Evolutionary conservation across 2,329 filamentous ascomycete genomes (phyloP).

Genomic region (Juglanconis sp.): DNA sequence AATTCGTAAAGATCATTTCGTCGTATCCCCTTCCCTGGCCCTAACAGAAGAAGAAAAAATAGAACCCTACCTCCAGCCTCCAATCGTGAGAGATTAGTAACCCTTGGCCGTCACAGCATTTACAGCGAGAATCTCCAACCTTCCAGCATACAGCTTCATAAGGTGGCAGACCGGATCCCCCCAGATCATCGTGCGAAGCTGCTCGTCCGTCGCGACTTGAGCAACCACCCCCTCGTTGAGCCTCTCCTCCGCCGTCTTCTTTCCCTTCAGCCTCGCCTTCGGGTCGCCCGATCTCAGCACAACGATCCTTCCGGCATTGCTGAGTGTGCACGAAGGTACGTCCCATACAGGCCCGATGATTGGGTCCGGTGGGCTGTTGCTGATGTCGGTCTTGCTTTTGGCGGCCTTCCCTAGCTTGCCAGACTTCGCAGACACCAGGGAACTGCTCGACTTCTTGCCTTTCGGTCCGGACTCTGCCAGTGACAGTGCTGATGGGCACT

Average conservation of each 20-base stretch:
- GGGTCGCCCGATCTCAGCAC: conserved; percentile 56
- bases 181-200: conserved; percentile 70
- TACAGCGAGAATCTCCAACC: conserved; percentile 70
- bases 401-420: conserved; percentile 23
- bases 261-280: conserved; percentile 34
- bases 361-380: conserved; percentile 20
- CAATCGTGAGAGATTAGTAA: conserved; percentile 8
- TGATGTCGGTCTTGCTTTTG: conserved; percentile 5
- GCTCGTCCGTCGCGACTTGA: conserved; percentile 63
- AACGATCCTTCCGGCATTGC: conserved; percentile 67
- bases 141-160: conserved; percentile 72
- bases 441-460: conserved; percentile 24
- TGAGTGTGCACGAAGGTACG: conserved; percentile 64
- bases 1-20: not conserved
- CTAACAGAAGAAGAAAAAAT: not conserved
- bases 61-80: not conserved
- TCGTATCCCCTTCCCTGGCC: not conserved
- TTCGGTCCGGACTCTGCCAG: conserved; percentile 18
- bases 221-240: conserved; percentile 64
- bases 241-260: conserved; percentile 47
- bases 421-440: conserved; percentile 27
- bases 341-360: conserved; percentile 51
- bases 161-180: conserved; percentile 77
- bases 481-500: conserved; percentile 10
- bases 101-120: conserved; percentile 56